Evolutionary conservation across 805 yeast species (phyloP).

Genomic region (Blastobotrys mokoenaii): DNA sequence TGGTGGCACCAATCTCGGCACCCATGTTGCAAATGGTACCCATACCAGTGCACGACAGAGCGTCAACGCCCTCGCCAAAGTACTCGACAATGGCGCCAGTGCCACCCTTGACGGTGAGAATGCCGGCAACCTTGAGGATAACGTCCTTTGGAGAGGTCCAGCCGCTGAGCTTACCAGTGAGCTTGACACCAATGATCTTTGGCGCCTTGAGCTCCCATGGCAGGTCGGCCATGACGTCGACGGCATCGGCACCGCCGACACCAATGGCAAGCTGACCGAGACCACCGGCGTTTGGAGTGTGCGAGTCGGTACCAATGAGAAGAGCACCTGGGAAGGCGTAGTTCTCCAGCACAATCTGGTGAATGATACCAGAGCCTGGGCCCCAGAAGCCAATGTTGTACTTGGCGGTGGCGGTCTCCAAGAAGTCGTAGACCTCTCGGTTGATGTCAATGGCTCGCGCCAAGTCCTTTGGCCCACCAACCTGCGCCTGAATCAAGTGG

Average conservation of each 20-base stretch:
- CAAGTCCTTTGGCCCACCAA: conserved; percentile 82
- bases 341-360: conserved; percentile 93
- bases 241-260: conserved; percentile 99
- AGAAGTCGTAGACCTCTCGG: conserved; percentile 91
- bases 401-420: conserved; percentile 83
- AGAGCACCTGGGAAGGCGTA: conserved; percentile 96
- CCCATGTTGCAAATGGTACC: conserved; percentile 99
- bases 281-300: conserved; percentile 98
- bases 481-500: conserved; percentile 92
- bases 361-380: conserved; percentile 97
- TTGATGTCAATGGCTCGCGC: conserved; percentile 79
- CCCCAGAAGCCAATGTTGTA: conserved; percentile 98
- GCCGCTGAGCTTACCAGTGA: conserved; percentile 84
- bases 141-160: conserved; percentile 98
- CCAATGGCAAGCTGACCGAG: conserved; percentile 96
- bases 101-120: conserved; percentile 95
- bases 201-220: conserved; percentile 99
- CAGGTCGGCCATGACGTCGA: conserved; percentile 87
- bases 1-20: conserved; percentile 98
- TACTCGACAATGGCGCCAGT: conserved; percentile 95
- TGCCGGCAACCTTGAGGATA: conserved; percentile 86
- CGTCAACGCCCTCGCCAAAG: conserved; percentile 89
- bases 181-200: conserved; percentile 86
- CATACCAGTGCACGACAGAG: conserved; percentile 97
- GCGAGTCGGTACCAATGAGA: conserved; percentile 95